Evolutionary conservation across 306 rosid genomes (phyloP).

Genomic region (Astragalus glycyphyllos): DNA sequence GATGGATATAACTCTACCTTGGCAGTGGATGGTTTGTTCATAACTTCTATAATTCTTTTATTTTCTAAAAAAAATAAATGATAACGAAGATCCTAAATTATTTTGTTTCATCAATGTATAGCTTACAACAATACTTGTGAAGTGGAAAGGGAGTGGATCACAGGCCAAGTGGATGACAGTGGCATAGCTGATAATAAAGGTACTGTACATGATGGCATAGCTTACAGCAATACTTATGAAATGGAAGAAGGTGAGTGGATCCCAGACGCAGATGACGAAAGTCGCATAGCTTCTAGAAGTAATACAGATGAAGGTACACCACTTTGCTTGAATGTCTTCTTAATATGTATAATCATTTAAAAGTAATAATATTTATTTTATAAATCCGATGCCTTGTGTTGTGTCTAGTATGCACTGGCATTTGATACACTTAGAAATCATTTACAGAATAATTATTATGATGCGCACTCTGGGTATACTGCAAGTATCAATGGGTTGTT

Average conservation of each 20-base stretch:
- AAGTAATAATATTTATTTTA: background rate
- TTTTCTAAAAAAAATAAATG: background rate
- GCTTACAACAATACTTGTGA: slow-evolving; percentile 44
- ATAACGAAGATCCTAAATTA: slow-evolving; percentile 27
- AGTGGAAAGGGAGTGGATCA: slow-evolving; percentile 59
- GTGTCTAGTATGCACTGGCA: slow-evolving; percentile 19
- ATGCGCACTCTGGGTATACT: slow-evolving; percentile 3
- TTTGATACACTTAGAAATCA: background rate
- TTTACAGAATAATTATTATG: slow-evolving; percentile 6
- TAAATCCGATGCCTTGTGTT: slow-evolving; percentile 12
- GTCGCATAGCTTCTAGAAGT: slow-evolving; percentile 41
- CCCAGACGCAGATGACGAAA: slow-evolving; percentile 51
- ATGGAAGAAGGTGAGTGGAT: slow-evolving; percentile 68
- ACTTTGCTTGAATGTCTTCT: slow-evolving; percentile 20
- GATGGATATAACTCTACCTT: slow-evolving; percentile 43
- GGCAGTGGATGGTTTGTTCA: slow-evolving; percentile 57
- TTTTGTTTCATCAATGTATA: slow-evolving; percentile 42
- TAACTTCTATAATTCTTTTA: background rate
- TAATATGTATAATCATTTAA: slow-evolving; percentile 32
- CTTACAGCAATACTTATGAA: slow-evolving; percentile 42
- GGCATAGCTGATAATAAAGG: slow-evolving; percentile 41
- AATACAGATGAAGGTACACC: slow-evolving; percentile 65
- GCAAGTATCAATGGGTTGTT: slow-evolving; percentile 36
- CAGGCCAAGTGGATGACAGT: slow-evolving; percentile 42
- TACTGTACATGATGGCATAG: slow-evolving; percentile 44